These are phyloP conservation scores for Aegle marmelos DNA, from an alignment of 345 rosid species.

Conservation along the genomic window DNA sequence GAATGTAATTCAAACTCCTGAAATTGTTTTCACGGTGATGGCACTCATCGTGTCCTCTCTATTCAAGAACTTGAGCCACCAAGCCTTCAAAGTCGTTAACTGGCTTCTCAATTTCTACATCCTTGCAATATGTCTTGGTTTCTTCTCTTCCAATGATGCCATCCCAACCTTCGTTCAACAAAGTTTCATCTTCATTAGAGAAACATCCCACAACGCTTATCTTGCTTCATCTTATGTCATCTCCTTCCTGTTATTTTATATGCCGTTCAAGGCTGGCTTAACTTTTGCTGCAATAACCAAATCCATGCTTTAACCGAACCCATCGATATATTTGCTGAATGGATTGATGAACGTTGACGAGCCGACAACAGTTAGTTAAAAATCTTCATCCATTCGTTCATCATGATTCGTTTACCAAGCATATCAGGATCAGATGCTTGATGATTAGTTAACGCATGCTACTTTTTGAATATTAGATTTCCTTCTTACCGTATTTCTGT, in stretches of 20 bases:
- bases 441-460: no score
- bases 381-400: no score
- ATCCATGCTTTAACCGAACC: background rate
- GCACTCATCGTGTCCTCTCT: slow-evolving; percentile 59
- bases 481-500: no score
- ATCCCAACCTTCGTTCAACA: slow-evolving; percentile 67
- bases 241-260: slow-evolving; percentile 53
- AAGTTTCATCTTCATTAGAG: slow-evolving; percentile 61
- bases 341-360: no score
- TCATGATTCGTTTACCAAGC: no score
- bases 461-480: no score
- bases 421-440: no score
- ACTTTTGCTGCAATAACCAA: slow-evolving; percentile 44
- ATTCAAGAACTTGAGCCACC: slow-evolving; percentile 30
- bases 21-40: slow-evolving; percentile 53
- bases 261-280: slow-evolving; percentile 52
- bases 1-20: slow-evolving; percentile 55
- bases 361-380: no score
- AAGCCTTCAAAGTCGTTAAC: slow-evolving; percentile 34
- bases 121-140: slow-evolving; percentile 49
- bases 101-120: slow-evolving; percentile 59
- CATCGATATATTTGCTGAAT: no score
- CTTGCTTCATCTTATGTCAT: slow-evolving; percentile 65
- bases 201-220: slow-evolving; percentile 63
- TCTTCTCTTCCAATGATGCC: slow-evolving; percentile 69